Conservation (phyloP, 495 filamentous ascomycete species). For the Arthonia radiata region DNA sequence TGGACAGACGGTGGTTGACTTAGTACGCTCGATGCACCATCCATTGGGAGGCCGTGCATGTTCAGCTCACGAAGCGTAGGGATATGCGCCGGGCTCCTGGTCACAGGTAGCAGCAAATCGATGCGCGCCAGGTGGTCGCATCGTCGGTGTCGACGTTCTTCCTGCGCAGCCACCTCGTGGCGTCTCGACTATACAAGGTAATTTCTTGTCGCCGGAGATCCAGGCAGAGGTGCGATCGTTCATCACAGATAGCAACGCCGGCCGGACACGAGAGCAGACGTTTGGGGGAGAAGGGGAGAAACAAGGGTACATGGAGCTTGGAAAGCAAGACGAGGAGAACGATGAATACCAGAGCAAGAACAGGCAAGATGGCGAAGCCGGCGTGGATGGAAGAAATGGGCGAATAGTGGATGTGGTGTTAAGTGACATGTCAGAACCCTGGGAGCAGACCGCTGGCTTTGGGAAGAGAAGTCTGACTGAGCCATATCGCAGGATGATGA, state of each 20-base stretch:
- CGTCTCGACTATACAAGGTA: constrained; percentile 77
- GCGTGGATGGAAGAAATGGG: constrained; percentile 10
- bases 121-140: constrained; percentile 47
- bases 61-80: constrained; percentile 23
- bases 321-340: constrained; percentile 14
- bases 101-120: constrained; percentile 75
- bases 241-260: constrained; percentile 37
- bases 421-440: constrained; percentile 98
- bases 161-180: constrained; percentile 74
- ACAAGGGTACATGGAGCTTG: constrained; percentile 2
- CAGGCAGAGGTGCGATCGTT: constrained; percentile 52
- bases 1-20: constrained; percentile 71
- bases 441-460: constrained; percentile 52
- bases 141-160: constrained; percentile 81
- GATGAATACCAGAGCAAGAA: constrained; percentile 8
- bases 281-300: constrained; percentile 2
- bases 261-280: constrained; percentile 18
- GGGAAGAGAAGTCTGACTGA: constrained; percentile 72
- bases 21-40: constrained; percentile 31
- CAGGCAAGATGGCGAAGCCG: constrained; percentile 11
- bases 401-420: constrained; percentile 76
- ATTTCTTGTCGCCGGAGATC: constrained; percentile 50
- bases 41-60: neutral
- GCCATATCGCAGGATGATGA: constrained; percentile 96
- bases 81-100: constrained; percentile 87